A percentile compares a stretch with the other conserved stretches of the same genome.
phyloP scores from a whole-genome alignment of 441 rosid genomes.

The Francoa sonchifolia region DNA sequence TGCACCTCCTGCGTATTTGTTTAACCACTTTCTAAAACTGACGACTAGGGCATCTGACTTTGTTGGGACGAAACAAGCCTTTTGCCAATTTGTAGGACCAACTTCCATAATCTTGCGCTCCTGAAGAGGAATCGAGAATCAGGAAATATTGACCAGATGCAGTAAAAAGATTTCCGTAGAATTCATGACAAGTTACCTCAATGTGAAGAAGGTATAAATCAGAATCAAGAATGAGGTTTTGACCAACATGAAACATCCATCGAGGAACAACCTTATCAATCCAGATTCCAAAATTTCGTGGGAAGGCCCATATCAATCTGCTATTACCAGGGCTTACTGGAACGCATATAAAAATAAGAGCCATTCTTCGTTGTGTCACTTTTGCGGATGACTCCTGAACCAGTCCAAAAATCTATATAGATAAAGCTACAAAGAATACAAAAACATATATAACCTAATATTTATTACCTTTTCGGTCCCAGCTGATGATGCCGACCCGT shows the following conservation, averaged over 20 bases:
- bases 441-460: not conserved
- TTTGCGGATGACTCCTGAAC: constrained; percentile 18
- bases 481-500: constrained; percentile 27
- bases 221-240: constrained; percentile 72
- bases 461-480: constrained; percentile 31
- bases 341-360: constrained; percentile 63
- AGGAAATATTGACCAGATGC: not conserved
- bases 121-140: constrained; percentile 19
- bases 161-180: too few species aligned
- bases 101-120: constrained; percentile 66
- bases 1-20: constrained; percentile 46
- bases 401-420: not conserved
- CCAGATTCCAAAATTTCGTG: constrained; percentile 54
- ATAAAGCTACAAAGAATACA: not conserved
- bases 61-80: constrained; percentile 73
- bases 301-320: constrained; percentile 75
- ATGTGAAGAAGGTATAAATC: constrained; percentile 76
- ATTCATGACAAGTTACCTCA: constrained; percentile 72
- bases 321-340: constrained; percentile 88
- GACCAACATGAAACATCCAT: constrained; percentile 71
- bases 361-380: constrained; percentile 18
- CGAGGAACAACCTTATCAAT: constrained; percentile 65
- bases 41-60: constrained; percentile 71
- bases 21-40: constrained; percentile 72
- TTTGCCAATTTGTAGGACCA: constrained; percentile 67